These are phyloP conservation scores for Leccinum broughii DNA, from an alignment of 768 basidiomycete species.

Conservation along the genomic window DNA sequence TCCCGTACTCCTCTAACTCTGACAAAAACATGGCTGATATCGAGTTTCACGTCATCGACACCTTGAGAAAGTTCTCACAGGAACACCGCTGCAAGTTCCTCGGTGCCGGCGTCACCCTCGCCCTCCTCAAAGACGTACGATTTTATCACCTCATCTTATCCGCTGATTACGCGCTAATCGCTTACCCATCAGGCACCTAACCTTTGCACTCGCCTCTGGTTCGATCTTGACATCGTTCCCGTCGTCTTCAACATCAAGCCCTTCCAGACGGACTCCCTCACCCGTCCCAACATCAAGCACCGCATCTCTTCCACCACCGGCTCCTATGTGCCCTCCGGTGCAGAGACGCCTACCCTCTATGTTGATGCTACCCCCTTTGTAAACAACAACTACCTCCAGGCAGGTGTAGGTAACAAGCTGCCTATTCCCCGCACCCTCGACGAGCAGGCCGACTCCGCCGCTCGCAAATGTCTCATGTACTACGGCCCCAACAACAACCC, in stretches of 20 bases:
- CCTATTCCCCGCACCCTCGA: slow-evolving; percentile 78
- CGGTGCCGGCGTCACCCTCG: slow-evolving; percentile 75
- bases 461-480: slow-evolving; percentile 81
- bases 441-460: slow-evolving; percentile 85
- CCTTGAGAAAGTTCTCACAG: slow-evolving; percentile 66
- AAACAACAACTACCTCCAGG: slow-evolving; percentile 39
- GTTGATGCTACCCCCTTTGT: slow-evolving; percentile 57
- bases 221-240: slow-evolving; percentile 81
- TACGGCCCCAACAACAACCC: slow-evolving; percentile 84
- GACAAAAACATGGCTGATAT: slow-evolving; percentile 60
- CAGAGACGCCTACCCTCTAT: slow-evolving; percentile 73
- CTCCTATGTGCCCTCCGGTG: slow-evolving; percentile 74
- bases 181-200: slow-evolving; percentile 58
- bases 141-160: slow-evolving; percentile 16
- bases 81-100: slow-evolving; percentile 87
- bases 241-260: slow-evolving; percentile 85
- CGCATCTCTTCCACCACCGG: slow-evolving; percentile 79
- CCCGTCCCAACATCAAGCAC: slow-evolving; percentile 79
- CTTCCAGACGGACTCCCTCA: slow-evolving; percentile 76
- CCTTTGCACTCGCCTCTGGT: slow-evolving; percentile 83
- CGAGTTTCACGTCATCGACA: slow-evolving; percentile 62
- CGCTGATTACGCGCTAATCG: slow-evolving; percentile 19
- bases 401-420: slow-evolving; percentile 54
- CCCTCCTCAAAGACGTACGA: slow-evolving; percentile 65
- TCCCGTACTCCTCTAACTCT: slow-evolving; percentile 53